phyloP scores from a whole-genome alignment of 2,329 filamentous ascomycete genomes.

The Ascochyta fabae region DNA sequence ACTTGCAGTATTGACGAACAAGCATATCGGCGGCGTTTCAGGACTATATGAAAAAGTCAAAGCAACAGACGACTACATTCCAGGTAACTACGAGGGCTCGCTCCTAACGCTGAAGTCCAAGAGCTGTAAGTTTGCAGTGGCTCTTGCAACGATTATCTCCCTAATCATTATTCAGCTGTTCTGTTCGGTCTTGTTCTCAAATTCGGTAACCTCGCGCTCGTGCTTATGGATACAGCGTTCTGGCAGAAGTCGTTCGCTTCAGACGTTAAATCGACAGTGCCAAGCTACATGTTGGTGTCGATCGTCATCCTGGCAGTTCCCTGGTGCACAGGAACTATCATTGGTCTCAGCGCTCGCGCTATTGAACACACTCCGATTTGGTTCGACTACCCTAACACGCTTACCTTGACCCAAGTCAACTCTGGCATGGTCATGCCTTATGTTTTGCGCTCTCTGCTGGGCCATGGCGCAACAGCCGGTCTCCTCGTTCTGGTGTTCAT shows the following conservation, averaged over 20 bases:
- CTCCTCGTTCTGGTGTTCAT: slow-evolving; percentile 52
- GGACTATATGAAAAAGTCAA: slow-evolving; percentile 42
- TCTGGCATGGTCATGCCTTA: slow-evolving; percentile 30
- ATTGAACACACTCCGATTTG: slow-evolving; percentile 48
- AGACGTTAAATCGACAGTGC: slow-evolving; percentile 17
- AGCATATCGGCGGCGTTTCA: slow-evolving; percentile 13
- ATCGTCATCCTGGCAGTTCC: slow-evolving; percentile 19
- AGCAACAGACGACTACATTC: slow-evolving; percentile 70
- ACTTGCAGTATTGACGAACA: slow-evolving; percentile 8
- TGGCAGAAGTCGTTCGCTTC: slow-evolving; percentile 23
- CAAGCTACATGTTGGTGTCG: slow-evolving; percentile 18
- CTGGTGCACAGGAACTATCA: slow-evolving; percentile 44
- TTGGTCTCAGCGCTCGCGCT: slow-evolving; percentile 52
- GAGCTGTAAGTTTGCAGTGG: slow-evolving; percentile 2
- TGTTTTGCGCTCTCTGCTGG: slow-evolving; percentile 25
- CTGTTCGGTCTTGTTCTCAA: slow-evolving; percentile 17
- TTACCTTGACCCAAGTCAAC: slow-evolving; percentile 18
- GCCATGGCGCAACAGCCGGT: slow-evolving; percentile 24
- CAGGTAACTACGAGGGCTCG: slow-evolving; percentile 76
- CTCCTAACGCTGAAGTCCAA: slow-evolving; percentile 83
- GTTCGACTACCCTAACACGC: slow-evolving; percentile 46
- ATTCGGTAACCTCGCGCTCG: slow-evolving; percentile 20
- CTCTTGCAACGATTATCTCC: fast-evolving
- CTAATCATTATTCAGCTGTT: slow-evolving; percentile 5
- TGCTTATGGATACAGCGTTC: slow-evolving; percentile 21